A percentile compares a stretch with the other conserved stretches of the same genome.
Evolutionary conservation across 177 flowering plant genomes (phyloP).

Genomic region (Viscum album): DNA sequence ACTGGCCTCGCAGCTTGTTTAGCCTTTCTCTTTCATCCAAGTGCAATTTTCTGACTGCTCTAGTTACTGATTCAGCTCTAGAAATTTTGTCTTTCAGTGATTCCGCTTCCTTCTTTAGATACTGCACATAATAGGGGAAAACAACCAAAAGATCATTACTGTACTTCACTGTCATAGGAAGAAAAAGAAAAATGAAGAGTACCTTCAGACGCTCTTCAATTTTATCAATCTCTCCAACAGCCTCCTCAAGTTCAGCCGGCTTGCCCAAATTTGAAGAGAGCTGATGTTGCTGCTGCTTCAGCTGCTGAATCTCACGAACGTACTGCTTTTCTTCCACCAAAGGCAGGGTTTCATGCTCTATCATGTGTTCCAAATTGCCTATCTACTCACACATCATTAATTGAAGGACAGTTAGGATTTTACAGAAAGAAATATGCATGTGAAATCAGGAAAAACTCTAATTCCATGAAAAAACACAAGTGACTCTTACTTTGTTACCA

Average conservation of each 20-base stretch:
- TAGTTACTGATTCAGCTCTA: constrained; percentile 35
- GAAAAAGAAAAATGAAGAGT: not conserved
- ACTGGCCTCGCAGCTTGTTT: constrained; percentile 32
- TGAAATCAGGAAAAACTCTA: not conserved
- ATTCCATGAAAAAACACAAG: not conserved
- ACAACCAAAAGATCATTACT: constrained; percentile 6
- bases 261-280: constrained; percentile 37
- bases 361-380: constrained; percentile 49
- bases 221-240: constrained; percentile 44
- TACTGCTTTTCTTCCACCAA: constrained; percentile 68
- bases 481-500: constrained; percentile 46
- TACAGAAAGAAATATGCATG: not conserved
- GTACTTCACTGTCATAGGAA: not conserved
- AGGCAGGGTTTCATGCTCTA: constrained; percentile 68
- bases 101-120: constrained; percentile 48
- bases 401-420: constrained; percentile 1
- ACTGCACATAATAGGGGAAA: constrained; percentile 25
- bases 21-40: constrained; percentile 30
- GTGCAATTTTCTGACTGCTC: constrained; percentile 35
- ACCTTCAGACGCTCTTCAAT: constrained; percentile 66
- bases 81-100: constrained; percentile 29
- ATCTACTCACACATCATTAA: constrained; percentile 35
- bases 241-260: constrained; percentile 49
- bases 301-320: constrained; percentile 68
- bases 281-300: constrained; percentile 50